Conservation (phyloP, 371 early-diverging fungal species). For the Mucor ambiguus region DNA sequence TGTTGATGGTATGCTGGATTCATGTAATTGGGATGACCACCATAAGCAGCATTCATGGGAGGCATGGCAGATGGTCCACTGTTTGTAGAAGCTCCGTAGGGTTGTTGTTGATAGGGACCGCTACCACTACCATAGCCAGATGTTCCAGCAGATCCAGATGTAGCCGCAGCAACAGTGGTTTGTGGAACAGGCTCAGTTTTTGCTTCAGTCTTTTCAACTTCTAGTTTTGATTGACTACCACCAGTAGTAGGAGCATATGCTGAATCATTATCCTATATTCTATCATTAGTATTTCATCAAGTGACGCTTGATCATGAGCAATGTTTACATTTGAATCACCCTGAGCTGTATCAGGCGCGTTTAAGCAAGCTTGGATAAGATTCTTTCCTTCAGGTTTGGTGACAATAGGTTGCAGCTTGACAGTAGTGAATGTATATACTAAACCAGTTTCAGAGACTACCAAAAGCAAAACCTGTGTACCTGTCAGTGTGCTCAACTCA, state of each 20-base stretch:
- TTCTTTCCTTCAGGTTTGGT: constrained; percentile 94
- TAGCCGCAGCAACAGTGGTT: constrained; percentile 3
- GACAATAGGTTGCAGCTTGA: constrained; percentile 95
- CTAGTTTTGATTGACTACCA: constrained; percentile 13
- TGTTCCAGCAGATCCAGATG: neutral
- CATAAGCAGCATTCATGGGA: constrained; percentile 11
- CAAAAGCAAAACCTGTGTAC: constrained; percentile 95
- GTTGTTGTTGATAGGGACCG: constrained; percentile 19
- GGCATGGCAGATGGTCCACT: constrained; percentile 4
- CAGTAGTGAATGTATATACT: constrained; percentile 98
- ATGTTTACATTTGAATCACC: constrained; percentile 21
- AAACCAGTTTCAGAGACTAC: constrained; percentile 99
- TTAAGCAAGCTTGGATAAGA: constrained; percentile 94
- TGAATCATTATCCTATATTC: constrained; percentile 10
- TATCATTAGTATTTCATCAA: neutral
- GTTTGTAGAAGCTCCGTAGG: neutral
- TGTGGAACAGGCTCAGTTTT: constrained; percentile 10
- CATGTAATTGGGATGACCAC: constrained; percentile 19
- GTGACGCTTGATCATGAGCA: neutral
- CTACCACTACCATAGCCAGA: constrained; percentile 3
- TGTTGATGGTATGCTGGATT: constrained; percentile 18
- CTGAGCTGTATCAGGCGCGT: constrained; percentile 71
- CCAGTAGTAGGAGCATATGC: neutral
- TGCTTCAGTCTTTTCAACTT: constrained; percentile 11
- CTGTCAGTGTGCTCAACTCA: constrained; percentile 96